These are phyloP conservation scores for Cordyceps militaris DNA, from an alignment of 2,329 filamentous ascomycete genomes.

Conservation along the genomic window DNA sequence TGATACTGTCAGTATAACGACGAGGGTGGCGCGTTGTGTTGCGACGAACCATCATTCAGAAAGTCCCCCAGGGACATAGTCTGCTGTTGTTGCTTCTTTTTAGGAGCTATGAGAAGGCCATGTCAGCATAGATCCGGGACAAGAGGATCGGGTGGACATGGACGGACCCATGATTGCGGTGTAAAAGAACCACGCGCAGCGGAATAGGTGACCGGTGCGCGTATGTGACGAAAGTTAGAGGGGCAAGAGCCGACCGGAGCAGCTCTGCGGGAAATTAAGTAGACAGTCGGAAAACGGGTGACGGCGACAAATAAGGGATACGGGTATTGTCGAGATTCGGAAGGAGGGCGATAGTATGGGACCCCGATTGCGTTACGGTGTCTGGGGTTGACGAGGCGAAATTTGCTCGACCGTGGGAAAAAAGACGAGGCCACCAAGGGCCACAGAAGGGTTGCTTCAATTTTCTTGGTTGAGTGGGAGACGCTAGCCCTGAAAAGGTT, in stretches of 20 bases:
- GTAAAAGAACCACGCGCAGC: constrained; percentile 40
- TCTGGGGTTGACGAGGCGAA: constrained; percentile 37
- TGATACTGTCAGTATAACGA: constrained; percentile 20
- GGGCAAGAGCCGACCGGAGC: constrained; percentile 15
- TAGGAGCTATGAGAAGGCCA: constrained; percentile 58
- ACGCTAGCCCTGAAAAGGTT: constrained; percentile 25
- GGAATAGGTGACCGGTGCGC: constrained; percentile 34
- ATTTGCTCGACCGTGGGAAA: constrained; percentile 34
- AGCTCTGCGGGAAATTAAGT: constrained; percentile 12
- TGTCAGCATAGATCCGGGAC: constrained; percentile 15
- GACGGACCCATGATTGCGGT: constrained; percentile 57
- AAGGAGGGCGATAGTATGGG: constrained; percentile 21
- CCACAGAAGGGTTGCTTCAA: constrained; percentile 32
- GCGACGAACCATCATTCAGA: constrained; percentile 76
- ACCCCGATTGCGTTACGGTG: constrained; percentile 34
- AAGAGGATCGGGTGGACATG: constrained; percentile 5
- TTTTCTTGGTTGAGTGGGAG: constrained; percentile 36
- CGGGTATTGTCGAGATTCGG: constrained; percentile 18
- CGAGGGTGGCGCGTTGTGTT: constrained; percentile 7
- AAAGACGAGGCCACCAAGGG: constrained; percentile 26
- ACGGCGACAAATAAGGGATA: neutral
- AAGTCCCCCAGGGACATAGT: constrained; percentile 98
- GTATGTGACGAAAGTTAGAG: constrained; percentile 23
- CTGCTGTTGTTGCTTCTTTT: constrained; percentile 84
- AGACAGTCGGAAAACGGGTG: constrained; percentile 11